A percentile compares a stretch with the other conserved stretches of the same genome.
These are phyloP conservation scores for Petrea volubilis DNA, from an alignment of 257 asterid genomes.

Conservation along the genomic window DNA sequence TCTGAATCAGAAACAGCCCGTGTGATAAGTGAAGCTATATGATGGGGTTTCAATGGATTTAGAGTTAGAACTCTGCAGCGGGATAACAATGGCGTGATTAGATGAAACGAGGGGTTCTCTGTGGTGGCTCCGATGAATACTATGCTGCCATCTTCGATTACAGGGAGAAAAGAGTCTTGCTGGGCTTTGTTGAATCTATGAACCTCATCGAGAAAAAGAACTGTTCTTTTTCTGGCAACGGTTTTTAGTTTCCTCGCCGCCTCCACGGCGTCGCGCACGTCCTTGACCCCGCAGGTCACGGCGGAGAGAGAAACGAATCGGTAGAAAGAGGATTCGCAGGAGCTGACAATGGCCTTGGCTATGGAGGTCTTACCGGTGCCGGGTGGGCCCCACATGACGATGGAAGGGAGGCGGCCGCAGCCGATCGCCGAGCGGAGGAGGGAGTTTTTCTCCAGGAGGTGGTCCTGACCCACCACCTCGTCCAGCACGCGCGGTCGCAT, in stretches of 20 bases:
- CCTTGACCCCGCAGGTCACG: conserved; percentile 84
- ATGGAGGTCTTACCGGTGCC: conserved; percentile 90
- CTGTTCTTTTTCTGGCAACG: conserved; percentile 39
- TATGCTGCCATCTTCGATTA: conserved; percentile 86
- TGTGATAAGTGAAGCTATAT: conserved; percentile 40
- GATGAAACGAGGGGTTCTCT: conserved; percentile 87
- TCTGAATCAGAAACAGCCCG: conserved; percentile 45
- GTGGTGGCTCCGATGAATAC: conserved; percentile 92
- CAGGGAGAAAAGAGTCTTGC: conserved; percentile 81
- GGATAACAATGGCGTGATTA: conserved; percentile 75
- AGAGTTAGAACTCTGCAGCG: conserved; percentile 76
- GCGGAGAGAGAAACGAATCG: conserved; percentile 72
- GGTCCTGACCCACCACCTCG: conserved; percentile 86
- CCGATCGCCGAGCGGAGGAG: conserved; percentile 58
- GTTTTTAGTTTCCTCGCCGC: conserved; percentile 50
- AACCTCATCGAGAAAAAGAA: conserved; percentile 85
- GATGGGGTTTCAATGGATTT: conserved; percentile 53
- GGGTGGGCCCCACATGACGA: conserved; percentile 89
- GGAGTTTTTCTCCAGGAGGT: conserved; percentile 49
- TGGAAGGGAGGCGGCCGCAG: conserved; percentile 63
- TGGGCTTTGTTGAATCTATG: conserved; percentile 91
- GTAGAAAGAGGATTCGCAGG: conserved; percentile 31
- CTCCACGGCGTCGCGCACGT: conserved; percentile 75
- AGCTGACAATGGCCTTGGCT: conserved; percentile 64
- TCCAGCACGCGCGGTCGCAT: conserved; percentile 80